Evolutionary conservation across 306 rosid species (phyloP).

Genomic region (Malus orientalis): DNA sequence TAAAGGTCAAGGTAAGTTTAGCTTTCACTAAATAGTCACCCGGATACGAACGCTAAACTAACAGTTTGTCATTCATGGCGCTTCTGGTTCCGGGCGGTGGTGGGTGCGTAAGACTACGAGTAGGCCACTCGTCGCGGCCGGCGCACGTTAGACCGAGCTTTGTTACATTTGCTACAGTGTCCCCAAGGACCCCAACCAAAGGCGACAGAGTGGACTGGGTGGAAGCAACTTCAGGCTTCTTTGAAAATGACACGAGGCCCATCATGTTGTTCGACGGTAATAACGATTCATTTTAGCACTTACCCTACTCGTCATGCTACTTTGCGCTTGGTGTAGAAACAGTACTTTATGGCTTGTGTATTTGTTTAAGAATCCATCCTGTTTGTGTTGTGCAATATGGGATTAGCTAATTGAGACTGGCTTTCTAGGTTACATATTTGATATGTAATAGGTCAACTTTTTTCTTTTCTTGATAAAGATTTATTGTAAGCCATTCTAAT

Average conservation of each 20-base stretch:
- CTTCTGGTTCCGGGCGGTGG: constrained; percentile 36
- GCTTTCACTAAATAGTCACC: too few relatives aligned
- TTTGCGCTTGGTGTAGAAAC: not conserved
- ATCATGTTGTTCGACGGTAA: constrained; percentile 92
- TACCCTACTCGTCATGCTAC: not conserved
- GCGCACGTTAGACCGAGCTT: constrained; percentile 16
- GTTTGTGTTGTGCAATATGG: not conserved
- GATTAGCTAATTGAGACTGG: too few relatives aligned
- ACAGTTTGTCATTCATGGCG: constrained; percentile 33
- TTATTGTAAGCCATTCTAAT: too few relatives aligned
- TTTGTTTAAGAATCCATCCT: not conserved
- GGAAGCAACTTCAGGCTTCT: constrained; percentile 68
- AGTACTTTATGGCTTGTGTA: not conserved
- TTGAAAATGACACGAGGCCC: constrained; percentile 68
- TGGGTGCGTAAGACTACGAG: constrained; percentile 16
- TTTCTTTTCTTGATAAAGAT: too few relatives aligned
- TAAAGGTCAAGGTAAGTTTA: not conserved
- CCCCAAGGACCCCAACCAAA: constrained; percentile 43
- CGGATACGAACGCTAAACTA: not conserved
- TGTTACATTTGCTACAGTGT: constrained; percentile 36
- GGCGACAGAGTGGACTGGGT: constrained; percentile 41
- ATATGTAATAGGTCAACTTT: not conserved
- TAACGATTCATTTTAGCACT: not conserved
- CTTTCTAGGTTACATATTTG: not conserved
- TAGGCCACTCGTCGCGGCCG: constrained; percentile 10